phyloP scores from a whole-genome alignment of 345 rosid species.

The Arabidopsis suecica region DNA sequence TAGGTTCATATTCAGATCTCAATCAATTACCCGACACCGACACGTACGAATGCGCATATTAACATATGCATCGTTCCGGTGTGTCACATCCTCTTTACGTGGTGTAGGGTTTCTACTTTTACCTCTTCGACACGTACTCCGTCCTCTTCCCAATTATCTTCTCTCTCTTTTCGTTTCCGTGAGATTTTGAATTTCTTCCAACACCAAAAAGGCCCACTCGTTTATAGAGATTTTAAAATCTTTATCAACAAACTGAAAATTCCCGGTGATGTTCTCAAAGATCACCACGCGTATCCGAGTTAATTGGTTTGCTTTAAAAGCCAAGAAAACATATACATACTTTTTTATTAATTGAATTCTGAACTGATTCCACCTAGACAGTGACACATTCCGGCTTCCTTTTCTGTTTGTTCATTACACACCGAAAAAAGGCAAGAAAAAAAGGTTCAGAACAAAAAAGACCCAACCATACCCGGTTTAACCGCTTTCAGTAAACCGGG shows the following conservation, averaged over 20 bases:
- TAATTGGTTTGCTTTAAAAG: constrained; percentile 27
- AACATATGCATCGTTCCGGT: constrained; percentile 13
- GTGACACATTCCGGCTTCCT: constrained; percentile 26
- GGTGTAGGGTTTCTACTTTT: constrained; percentile 23
- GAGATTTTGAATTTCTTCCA: constrained; percentile 30
- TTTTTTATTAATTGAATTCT: constrained; percentile 27
- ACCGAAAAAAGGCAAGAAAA: constrained; percentile 4
- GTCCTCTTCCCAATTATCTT: not conserved
- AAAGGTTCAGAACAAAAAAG: constrained; percentile 17
- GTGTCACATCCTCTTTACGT: constrained; percentile 29
- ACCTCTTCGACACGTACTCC: constrained; percentile 38
- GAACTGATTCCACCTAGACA: constrained; percentile 34
- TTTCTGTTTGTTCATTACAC: constrained; percentile 13
- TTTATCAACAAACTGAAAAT: constrained; percentile 30
- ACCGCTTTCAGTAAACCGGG: not conserved
- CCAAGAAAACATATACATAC: constrained; percentile 19
- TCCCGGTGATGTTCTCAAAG: constrained; percentile 25
- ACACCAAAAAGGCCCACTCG: constrained; percentile 13
- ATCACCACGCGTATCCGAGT: constrained; percentile 28
- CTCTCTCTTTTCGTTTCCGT: constrained; percentile 37
- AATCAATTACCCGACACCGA: constrained; percentile 24
- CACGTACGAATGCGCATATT: constrained; percentile 30
- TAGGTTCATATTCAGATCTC: constrained; percentile 1
- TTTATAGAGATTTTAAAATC: constrained; percentile 6
- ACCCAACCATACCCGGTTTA: constrained; percentile 16